Conservation (phyloP, 1,284 basidiomycete species). For the Rhodotorula sp. region DNA sequence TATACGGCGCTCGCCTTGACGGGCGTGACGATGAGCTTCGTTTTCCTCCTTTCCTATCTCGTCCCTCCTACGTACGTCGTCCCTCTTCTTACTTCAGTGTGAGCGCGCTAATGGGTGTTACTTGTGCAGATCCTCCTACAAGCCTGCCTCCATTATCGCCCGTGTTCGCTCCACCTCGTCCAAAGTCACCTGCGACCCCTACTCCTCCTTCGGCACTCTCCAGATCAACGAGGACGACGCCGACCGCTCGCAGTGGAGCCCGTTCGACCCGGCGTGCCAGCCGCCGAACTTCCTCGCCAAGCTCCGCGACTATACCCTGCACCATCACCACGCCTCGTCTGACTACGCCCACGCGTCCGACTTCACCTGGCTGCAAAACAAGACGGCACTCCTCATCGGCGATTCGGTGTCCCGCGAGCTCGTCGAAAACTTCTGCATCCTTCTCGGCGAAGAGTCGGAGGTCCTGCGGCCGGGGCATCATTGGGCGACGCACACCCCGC, state of each 20-base stretch:
- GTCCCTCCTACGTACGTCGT: constrained; percentile 31
- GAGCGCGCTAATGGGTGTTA: not conserved
- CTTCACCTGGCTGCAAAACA: constrained; percentile 48
- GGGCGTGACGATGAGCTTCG: constrained; percentile 17
- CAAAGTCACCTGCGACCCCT: constrained; percentile 42
- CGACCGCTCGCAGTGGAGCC: constrained; percentile 44
- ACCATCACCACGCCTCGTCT: constrained; percentile 4
- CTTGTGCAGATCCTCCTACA: constrained; percentile 13
- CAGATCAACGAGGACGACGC: constrained; percentile 43
- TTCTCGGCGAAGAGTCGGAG: constrained; percentile 49
- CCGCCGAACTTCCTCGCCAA: constrained; percentile 31
- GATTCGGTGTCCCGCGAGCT: constrained; percentile 52
- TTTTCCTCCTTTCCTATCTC: constrained; percentile 33
- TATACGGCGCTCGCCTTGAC: constrained; percentile 25
- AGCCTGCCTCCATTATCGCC: constrained; percentile 14
- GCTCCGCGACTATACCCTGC: constrained; percentile 23
- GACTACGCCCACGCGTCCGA: constrained; percentile 19
- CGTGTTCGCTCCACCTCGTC: constrained; percentile 17
- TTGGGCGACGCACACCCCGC: constrained; percentile 26
- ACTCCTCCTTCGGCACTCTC: constrained; percentile 39
- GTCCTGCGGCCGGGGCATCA: constrained; percentile 49
- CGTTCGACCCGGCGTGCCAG: constrained; percentile 35
- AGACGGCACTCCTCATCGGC: constrained; percentile 53
- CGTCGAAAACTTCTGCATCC: constrained; percentile 51
- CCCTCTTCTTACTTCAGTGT: not conserved